Evolutionary conservation across 208 protist species (phyloP).

Genomic region (Crithidia thermophila): DNA sequence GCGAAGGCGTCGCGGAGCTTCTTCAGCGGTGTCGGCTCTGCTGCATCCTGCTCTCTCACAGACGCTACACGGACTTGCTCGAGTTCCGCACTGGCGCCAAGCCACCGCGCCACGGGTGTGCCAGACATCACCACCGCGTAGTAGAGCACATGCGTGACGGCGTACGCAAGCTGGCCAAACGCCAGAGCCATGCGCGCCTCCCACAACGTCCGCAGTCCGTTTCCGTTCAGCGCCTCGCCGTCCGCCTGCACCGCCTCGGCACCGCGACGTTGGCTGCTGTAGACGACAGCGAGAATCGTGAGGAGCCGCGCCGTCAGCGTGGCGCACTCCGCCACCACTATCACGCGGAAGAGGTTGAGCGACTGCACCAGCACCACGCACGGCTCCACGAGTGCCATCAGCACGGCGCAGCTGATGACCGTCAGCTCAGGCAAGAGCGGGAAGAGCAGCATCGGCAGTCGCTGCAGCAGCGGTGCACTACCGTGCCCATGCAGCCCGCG

Average conservation of each 20-base stretch:
- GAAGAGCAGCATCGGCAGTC: not conserved
- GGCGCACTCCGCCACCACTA: slow-evolving; percentile 73
- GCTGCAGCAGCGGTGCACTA: too few species aligned
- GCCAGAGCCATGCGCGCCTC: slow-evolving; percentile 60
- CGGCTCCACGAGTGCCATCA: slow-evolving; percentile 59
- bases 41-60: slow-evolving; percentile 7
- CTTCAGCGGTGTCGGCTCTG: not conserved
- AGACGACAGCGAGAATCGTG: slow-evolving; percentile 43
- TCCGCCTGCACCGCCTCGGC: slow-evolving; percentile 1
- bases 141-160: slow-evolving; percentile 48
- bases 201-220: slow-evolving; percentile 38
- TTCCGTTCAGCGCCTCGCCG: slow-evolving; percentile 9
- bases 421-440: slow-evolving; percentile 54
- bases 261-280: slow-evolving; percentile 9
- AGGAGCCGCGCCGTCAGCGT: slow-evolving; percentile 54
- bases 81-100: slow-evolving; percentile 34
- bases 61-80: slow-evolving; percentile 33
- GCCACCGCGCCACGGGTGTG: slow-evolving; percentile 19
- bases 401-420: slow-evolving; percentile 44
- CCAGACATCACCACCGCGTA: slow-evolving; percentile 49
- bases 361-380: slow-evolving; percentile 68
- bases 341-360: slow-evolving; percentile 60
- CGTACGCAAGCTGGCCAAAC: slow-evolving; percentile 57
- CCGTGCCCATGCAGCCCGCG: not conserved
- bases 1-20: slow-evolving; percentile 5